phyloP scores from a whole-genome alignment of 257 asterid genomes.

The Nicotiana benthamiana region DNA sequence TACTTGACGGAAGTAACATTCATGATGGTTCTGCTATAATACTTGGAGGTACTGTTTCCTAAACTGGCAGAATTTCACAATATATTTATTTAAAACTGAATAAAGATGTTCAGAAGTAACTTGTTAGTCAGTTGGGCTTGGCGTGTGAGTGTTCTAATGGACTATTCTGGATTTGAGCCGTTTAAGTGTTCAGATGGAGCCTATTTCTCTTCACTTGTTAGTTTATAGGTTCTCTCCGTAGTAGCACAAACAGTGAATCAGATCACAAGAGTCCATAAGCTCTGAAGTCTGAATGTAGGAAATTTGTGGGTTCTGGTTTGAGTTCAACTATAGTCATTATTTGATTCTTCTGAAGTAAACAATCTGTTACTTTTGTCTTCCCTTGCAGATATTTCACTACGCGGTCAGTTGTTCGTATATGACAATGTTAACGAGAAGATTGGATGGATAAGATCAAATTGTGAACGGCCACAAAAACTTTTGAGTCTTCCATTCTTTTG shows the following conservation, averaged over 20 bases:
- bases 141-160: too few species aligned
- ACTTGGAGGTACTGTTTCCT: conserved; percentile 52
- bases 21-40: conserved; percentile 50
- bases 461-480: conserved; percentile 37
- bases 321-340: not conserved
- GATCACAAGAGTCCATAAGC: not conserved
- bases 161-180: too few species aligned
- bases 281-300: not conserved
- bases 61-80: not conserved
- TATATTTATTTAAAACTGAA: not conserved
- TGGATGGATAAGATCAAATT: conserved; percentile 70
- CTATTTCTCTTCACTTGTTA: not conserved
- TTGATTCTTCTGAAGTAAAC: not conserved
- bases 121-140: not conserved
- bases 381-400: conserved; percentile 59
- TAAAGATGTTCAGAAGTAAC: not conserved
- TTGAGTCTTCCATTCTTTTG: conserved; percentile 14
- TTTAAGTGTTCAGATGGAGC: not conserved
- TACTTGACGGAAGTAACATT: conserved; percentile 53
- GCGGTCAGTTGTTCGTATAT: conserved; percentile 52
- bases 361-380: not conserved
- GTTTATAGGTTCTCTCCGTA: not conserved
- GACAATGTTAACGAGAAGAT: conserved; percentile 60
- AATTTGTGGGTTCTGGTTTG: not conserved
- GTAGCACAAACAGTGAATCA: not conserved